Evolutionary conservation across 208 protist genomes (phyloP), one percentile per base, ranked within the genome.

Genomic region (Trypanosoma scelopori): DNA sequence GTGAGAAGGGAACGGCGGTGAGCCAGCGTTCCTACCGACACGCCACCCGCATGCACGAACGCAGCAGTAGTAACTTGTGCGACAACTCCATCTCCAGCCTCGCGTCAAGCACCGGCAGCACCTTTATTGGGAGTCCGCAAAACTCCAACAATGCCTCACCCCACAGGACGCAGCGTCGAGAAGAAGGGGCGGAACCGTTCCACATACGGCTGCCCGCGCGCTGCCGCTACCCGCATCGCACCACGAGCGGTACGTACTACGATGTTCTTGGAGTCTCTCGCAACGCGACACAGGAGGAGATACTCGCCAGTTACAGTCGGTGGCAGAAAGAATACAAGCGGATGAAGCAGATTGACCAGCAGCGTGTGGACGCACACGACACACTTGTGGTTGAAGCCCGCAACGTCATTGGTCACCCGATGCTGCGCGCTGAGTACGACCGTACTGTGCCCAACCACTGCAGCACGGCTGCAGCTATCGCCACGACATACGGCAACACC

Each of bases 211-310:
- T 93, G 9, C 87, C 90, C 0, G 53, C 71, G 48, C 84, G 83
- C 67, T 95, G 90, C 79, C 81, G 76, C 62, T 92, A 91, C 70
- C 87, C 90, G 20, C 90, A 95, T 67, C 65, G 59, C 22, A 30
- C 57, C 23, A 84, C 85, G 20, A 30, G 58, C n/a, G 85, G 84
- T n/a, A 92, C 87, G 30, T 93, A 95, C 74, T 93, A 93, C 75
- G 82, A 91, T 65, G 69, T 91, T 4, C 84, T 95, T 28, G 78
- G 74, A 30, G 52, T 95, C 27, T 49, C 74, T 9, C 71, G 68
- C 48, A 56, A 55, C 47, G 82, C 83, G 3, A 23, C 78, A 23
- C 70, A 76, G 12, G 71, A 57, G 20, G 76, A 87, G 13, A 86
- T 95, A 20, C 35, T 91, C 5, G 62, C 60, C 22, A 76, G 81